A percentile compares a stretch with the other conserved stretches of the same genome.
These are phyloP conservation scores for Phytophthora pinifolia DNA, from an alignment of 352 stramenopile genomes.

Conservation along the genomic window DNA sequence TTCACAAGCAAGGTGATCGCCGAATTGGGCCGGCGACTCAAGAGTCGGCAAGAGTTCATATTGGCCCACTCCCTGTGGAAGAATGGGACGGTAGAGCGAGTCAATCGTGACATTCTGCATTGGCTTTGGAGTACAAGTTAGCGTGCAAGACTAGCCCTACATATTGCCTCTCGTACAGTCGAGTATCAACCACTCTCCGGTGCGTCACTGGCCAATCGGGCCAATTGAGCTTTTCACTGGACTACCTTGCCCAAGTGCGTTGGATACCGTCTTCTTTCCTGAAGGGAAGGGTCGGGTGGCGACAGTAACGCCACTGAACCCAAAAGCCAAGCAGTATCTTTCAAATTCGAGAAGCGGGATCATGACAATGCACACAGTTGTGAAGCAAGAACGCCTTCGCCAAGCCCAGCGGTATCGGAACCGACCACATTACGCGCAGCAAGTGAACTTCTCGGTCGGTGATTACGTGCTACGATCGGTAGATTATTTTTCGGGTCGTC, in stretches of 20 bases:
- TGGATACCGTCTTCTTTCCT: constrained; percentile 6
- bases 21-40: background rate
- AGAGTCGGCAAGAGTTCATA: constrained; percentile 2
- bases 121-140: constrained; percentile 6
- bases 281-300: constrained; percentile 5
- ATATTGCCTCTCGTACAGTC: constrained; percentile 1
- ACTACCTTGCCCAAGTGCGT: background rate
- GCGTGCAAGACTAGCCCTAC: constrained; percentile 7
- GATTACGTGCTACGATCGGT: constrained; percentile 24
- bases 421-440: constrained; percentile 5
- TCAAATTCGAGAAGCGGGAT: background rate
- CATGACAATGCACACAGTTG: constrained; percentile 18
- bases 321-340: background rate
- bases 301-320: background rate
- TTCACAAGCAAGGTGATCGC: constrained; percentile 3
- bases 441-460: constrained; percentile 20
- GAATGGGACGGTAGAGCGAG: constrained; percentile 2
- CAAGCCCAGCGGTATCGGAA: constrained; percentile 1
- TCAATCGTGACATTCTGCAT: constrained; percentile 4
- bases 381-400: constrained; percentile 1
- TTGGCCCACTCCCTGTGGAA: constrained; percentile 3
- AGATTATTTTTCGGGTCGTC: too few relatives aligned
- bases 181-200: constrained; percentile 5
- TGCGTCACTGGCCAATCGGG: constrained; percentile 6
- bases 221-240: constrained; percentile 9